Evolutionary conservation across 2,329 filamentous ascomycete genomes (phyloP).

Genomic region (Trichoderma citrinoviride): DNA sequence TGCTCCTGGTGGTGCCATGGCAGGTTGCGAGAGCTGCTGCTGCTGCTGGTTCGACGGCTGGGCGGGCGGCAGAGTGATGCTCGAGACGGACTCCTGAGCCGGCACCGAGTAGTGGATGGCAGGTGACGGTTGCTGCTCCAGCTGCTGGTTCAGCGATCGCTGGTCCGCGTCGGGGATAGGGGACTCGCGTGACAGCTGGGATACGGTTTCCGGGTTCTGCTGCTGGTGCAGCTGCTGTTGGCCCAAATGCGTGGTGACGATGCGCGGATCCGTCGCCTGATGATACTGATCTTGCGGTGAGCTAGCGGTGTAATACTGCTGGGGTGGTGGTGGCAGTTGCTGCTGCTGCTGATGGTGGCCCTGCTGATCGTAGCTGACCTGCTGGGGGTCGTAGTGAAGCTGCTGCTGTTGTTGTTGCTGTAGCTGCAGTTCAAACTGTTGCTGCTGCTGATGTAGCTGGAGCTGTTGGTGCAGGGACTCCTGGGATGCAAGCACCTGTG

Average conservation of each 20-base stretch:
- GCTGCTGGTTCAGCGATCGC: slow-evolving; percentile 41
- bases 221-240: slow-evolving; percentile 32
- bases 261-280: slow-evolving; percentile 37
- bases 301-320: slow-evolving; percentile 26
- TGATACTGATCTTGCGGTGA: slow-evolving; percentile 32
- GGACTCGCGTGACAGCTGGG: slow-evolving; percentile 62
- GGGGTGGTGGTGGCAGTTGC: slow-evolving; percentile 24
- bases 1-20: slow-evolving; percentile 47
- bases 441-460: slow-evolving; percentile 23
- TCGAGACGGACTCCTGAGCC: slow-evolving; percentile 37
- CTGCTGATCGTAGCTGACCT: slow-evolving; percentile 41
- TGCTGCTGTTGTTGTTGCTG: slow-evolving; percentile 26
- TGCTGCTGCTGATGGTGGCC: slow-evolving; percentile 23
- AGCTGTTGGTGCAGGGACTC: slow-evolving; percentile 34
- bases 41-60: slow-evolving; percentile 31
- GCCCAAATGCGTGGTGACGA: slow-evolving; percentile 38
- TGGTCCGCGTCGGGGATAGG: slow-evolving; percentile 50
- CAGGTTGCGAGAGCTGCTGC: slow-evolving; percentile 29
- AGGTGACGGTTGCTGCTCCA: slow-evolving; percentile 43
- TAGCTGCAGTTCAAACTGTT: slow-evolving; percentile 31
- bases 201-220: slow-evolving; percentile 58
- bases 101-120: slow-evolving; percentile 39
- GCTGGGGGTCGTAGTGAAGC: slow-evolving; percentile 33
- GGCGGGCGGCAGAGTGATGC: slow-evolving; percentile 31
- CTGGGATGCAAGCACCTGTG: slow-evolving; percentile 23